Base-by-base conservation (phyloP, 2,329 filamentous ascomycete genomes). In the Cytospora chrysosperma region DNA sequence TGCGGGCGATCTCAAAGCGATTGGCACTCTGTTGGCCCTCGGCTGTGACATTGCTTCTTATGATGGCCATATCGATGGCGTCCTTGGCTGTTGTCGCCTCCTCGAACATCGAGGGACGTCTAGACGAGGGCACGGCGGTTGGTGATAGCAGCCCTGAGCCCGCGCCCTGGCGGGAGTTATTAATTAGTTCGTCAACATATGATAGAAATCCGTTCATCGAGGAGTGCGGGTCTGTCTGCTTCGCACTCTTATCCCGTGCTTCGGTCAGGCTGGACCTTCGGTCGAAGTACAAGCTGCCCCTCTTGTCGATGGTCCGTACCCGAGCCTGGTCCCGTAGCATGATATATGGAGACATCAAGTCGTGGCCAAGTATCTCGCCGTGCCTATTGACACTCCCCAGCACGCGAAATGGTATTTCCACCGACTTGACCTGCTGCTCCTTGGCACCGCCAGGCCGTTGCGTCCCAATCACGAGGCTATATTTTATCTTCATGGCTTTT, bases 281-380 rank as follows among this genome's bases (percentile, higher is more conserved):
- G 54, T 65, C 57, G 24, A 63, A 27, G 27, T 50, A 65, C 2
- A 65, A 60, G 49, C 68, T 68, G 34, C 67, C 61, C 13, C 66
- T 64, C 68, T 77, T 75, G 51, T 81, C 80, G 52, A 85, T 69
- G 51, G 79, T 81, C 68, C 82, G 83, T 32, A 90, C 85, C 60
- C 84, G 83, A 3, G 95, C 94, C 74, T 91, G 86, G 71, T 98
- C 94, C 62, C 88, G 88, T 52, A 98, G 82, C 59, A 98, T 82
- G 32, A 98, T 91, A 72, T 98, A 97, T 0, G 95, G 95, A 47
- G 88, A 90, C 89, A 97, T 96, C 17, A 99, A 81, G 75, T 99
- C 94, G 75, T 99, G 94, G 1, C 93, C 92, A 17, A 97, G 83
- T 37, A 96, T 89, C 70, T 96, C 92, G 67, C 94, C 94, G 69